phyloP scores from a whole-genome alignment of 345 rosid species.

The Garcia nutans region DNA sequence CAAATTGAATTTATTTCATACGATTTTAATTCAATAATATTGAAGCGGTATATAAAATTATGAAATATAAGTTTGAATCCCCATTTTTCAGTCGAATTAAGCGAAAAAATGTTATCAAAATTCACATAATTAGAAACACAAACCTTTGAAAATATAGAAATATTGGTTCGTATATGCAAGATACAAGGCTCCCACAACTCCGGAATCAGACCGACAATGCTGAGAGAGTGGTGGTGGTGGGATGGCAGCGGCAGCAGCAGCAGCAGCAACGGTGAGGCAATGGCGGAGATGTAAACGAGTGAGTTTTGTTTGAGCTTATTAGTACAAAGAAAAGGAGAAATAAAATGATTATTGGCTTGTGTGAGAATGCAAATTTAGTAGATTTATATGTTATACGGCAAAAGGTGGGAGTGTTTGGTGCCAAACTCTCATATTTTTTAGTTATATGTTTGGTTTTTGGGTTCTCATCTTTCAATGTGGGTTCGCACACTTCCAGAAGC shows the following conservation, averaged over 20 bases:
- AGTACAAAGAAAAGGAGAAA: constrained; percentile 9
- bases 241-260: too few species aligned
- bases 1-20: too few species aligned
- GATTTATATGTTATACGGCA: constrained; percentile 27
- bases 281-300: background rate
- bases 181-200: constrained; percentile 32
- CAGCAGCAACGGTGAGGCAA: too few species aligned
- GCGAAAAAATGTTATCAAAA: too few species aligned
- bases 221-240: background rate
- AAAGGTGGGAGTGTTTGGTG: constrained; percentile 33
- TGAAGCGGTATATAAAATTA: too few species aligned
- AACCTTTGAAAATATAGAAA: background rate
- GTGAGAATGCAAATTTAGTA: constrained; percentile 31
- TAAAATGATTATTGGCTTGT: constrained; percentile 34
- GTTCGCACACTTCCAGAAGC: constrained; percentile 24
- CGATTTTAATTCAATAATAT: too few species aligned
- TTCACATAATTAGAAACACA: background rate
- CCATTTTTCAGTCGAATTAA: too few species aligned
- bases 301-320: background rate
- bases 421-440: constrained; percentile 32
- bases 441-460: background rate
- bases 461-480: background rate
- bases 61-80: too few species aligned
- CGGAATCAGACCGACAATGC: background rate
- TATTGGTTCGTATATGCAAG: constrained; percentile 2